Evolutionary conservation across 2,329 filamentous ascomycete species (phyloP).

Genomic region (Thielaviopsis cerberus): DNA sequence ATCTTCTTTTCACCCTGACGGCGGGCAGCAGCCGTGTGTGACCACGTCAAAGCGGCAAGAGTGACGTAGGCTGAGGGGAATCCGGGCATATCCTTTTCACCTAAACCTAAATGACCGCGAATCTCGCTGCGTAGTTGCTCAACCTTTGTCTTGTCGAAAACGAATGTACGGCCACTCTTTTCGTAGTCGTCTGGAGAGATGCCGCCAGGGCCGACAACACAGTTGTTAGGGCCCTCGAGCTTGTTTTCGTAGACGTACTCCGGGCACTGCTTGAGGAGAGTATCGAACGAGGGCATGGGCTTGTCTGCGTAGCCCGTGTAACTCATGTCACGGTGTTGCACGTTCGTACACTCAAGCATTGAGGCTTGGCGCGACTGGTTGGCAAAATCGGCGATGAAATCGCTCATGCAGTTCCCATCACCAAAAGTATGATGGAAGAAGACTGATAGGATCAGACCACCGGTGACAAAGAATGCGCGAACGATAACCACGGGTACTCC

Average conservation of each 20-base stretch:
- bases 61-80: constrained; percentile 23
- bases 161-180: constrained; percentile 25
- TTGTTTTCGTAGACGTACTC: constrained; percentile 21
- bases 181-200: constrained; percentile 17
- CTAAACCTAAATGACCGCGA: constrained; percentile 1
- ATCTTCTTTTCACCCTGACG: constrained; percentile 11
- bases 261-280: constrained; percentile 19
- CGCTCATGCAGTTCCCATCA: constrained; percentile 23
- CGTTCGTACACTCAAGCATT: neutral
- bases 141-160: constrained; percentile 20
- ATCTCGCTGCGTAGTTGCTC: constrained; percentile 17
- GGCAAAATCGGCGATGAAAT: constrained; percentile 23
- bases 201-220: constrained; percentile 16
- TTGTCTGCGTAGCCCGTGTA: constrained; percentile 14
- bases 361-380: constrained; percentile 14
- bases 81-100: neutral
- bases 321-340: constrained; percentile 13
- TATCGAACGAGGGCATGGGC: constrained; percentile 14
- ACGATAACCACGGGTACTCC: constrained; percentile 22
- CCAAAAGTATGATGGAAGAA: constrained; percentile 25
- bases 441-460: constrained; percentile 23
- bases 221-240: constrained; percentile 20
- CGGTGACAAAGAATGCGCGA: constrained; percentile 21
- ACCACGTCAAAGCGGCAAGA: constrained; percentile 24
- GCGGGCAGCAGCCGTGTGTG: constrained; percentile 22